Conservation (phyloP, 2,329 filamentous ascomycete genomes). For the Penicillium sclerotiorum region DNA sequence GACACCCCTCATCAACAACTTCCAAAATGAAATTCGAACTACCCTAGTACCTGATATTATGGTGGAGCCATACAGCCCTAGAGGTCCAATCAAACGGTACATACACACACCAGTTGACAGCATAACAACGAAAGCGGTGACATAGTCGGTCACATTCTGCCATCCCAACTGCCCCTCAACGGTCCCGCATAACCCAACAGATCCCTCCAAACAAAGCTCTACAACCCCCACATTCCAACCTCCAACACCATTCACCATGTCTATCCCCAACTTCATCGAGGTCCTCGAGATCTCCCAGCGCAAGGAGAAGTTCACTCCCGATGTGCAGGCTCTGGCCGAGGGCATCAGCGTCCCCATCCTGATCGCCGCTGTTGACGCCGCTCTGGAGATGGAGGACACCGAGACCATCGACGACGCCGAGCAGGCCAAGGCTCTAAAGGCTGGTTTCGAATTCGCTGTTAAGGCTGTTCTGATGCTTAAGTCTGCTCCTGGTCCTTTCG, state of each 20-base stretch:
- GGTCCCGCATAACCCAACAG: conserved; percentile 10
- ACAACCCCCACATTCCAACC: conserved; percentile 1
- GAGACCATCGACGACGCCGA: conserved; percentile 18
- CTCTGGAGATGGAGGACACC: conserved; percentile 17
- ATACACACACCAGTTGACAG: no score
- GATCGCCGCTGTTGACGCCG: conserved; percentile 23
- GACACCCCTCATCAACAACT: no score
- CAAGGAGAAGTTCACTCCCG: conserved; percentile 31
- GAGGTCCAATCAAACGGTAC: no score
- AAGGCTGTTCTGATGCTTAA: conserved; percentile 34
- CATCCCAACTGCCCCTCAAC: conserved; percentile 4
- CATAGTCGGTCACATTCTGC: neutral
- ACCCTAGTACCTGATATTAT: no score
- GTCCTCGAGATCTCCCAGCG: conserved; percentile 31
- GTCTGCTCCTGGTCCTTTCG: conserved; percentile 25
- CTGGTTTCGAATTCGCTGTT: conserved; percentile 36
- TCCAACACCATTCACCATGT: conserved; percentile 25
- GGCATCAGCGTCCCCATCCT: conserved; percentile 30
- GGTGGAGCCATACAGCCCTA: no score
- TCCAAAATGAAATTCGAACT: no score
- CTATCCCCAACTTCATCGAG: conserved; percentile 29
- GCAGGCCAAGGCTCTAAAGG: conserved; percentile 18
- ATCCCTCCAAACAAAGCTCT: conserved; percentile 15
- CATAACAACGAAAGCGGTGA: neutral
- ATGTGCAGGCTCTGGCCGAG: conserved; percentile 30